phyloP scores from a whole-genome alignment of 2,329 filamentous ascomycete species.

The Colletotrichum sp. region DNA sequence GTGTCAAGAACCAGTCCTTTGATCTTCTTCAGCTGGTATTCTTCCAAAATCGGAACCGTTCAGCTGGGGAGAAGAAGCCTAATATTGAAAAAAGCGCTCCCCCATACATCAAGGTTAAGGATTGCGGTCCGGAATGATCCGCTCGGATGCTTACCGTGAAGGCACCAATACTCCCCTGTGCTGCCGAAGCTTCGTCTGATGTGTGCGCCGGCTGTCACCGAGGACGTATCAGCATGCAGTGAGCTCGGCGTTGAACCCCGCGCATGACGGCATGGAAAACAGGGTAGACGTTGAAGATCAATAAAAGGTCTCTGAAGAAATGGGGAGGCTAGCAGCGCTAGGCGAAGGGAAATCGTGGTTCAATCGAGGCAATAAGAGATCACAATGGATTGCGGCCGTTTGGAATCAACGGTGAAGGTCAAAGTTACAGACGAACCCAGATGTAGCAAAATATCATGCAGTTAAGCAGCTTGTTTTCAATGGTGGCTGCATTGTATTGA shows the following conservation, averaged over 20 bases:
- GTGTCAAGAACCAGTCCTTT: not conserved
- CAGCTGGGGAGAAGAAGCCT: not conserved
- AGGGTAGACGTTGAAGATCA: not conserved
- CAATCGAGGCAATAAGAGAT: not conserved
- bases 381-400: not conserved
- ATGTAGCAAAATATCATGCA: not conserved
- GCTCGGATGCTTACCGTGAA: not conserved
- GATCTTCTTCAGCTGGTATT: not conserved
- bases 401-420: not conserved
- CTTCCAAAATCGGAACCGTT: not conserved
- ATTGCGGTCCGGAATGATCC: not conserved
- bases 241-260: not conserved
- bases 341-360: fast-evolving
- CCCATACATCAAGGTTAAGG: not conserved
- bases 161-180: not conserved
- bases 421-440: not conserved
- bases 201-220: not conserved
- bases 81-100: not conserved
- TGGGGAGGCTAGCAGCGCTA: fast-evolving
- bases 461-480: not conserved
- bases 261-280: not conserved
- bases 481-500: not conserved
- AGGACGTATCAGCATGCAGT: not conserved
- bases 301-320: fast-evolving
- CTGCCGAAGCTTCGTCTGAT: conserved; percentile 8